Evolutionary conservation across 75 land plant genomes (phyloP).

Genomic region (Picea sitchensis): DNA sequence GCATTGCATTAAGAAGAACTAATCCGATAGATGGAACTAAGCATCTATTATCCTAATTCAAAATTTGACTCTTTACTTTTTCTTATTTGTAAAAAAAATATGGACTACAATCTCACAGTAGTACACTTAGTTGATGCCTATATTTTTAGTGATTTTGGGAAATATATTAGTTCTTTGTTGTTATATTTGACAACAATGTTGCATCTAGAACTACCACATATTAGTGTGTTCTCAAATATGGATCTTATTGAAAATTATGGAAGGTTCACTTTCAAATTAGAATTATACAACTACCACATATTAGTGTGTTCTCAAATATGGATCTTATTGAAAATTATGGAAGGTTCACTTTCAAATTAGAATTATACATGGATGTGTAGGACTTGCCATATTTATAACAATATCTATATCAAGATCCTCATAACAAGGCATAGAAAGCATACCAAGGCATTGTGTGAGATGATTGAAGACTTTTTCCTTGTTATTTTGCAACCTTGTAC

Average conservation of each 20-base stretch:
- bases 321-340: no score
- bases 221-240: no score
- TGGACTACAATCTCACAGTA: constrained; percentile 42
- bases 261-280: constrained; percentile 2
- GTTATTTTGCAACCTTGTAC: no score
- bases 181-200: constrained; percentile 11
- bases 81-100: no score
- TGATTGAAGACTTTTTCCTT: constrained; percentile 75
- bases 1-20: no score
- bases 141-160: constrained; percentile 97
- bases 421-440: constrained; percentile 71
- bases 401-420: constrained; percentile 81
- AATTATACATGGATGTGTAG: constrained; percentile 95
- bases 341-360: no score
- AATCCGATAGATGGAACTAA: no score
- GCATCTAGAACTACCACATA: no score
- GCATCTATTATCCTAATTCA: no score
- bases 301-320: constrained; percentile 46
- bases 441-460: constrained; percentile 17
- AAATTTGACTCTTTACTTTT: no score
- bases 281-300: constrained; percentile 31
- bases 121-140: constrained; percentile 97
- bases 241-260: no score
- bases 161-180: constrained; percentile 88
- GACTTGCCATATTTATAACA: constrained; percentile 81